Evolutionary conservation across 768 basidiomycete species (phyloP), one percentile per base, ranked within the genome.

Genomic region (Punctularia strigosozonata): DNA sequence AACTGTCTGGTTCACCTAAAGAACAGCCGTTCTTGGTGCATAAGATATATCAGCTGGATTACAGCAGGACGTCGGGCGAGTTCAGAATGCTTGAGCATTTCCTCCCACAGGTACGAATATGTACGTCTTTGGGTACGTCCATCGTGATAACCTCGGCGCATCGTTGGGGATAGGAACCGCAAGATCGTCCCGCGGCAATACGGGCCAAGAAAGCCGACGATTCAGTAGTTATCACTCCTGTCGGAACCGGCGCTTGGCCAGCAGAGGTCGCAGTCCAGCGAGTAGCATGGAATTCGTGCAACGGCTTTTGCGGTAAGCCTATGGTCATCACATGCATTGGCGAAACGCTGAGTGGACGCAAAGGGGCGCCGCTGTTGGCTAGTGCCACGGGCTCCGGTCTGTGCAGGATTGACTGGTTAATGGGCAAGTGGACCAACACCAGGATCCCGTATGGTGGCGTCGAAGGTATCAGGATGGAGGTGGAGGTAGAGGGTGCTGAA

Each of bases 11-110:
- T 34, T 5, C 1, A 39, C 13, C 22, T 37, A 8, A 15, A 19
- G 18, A 24, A 30, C 44, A 87, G 81, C 80, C 84, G 0, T 80
- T 84, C 50, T 75, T 88, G 45, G 66, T 77, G 13, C 80, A 86
- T 54, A 79, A 75, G 55, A 67, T 94, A 14, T 95, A 76, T 50
- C 84, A 86, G 51, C 68, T 98, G 38, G 94, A 98, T 57, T 89
- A 86, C 50, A 89, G 77, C 48, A 76, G 81, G 28, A 73, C 68
- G 5, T 73, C 73, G 0, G 73, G 75, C 17, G 75, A 86, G 43
- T 90, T 73, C 53, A 68, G 92, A 18, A 88, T 97, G 79, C 59
- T 91, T n/a, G 94, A 98, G 42, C 72, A 75, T 18, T 78, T 94
- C 48, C 56, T 82, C 5, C 87, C 91, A 2, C 73, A 78, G 59